Percentiles rank a stretch among this genome's conserved stretches.
Conservation (phyloP, 1,284 basidiomycete genomes). For the Cerrena zonata region DNA sequence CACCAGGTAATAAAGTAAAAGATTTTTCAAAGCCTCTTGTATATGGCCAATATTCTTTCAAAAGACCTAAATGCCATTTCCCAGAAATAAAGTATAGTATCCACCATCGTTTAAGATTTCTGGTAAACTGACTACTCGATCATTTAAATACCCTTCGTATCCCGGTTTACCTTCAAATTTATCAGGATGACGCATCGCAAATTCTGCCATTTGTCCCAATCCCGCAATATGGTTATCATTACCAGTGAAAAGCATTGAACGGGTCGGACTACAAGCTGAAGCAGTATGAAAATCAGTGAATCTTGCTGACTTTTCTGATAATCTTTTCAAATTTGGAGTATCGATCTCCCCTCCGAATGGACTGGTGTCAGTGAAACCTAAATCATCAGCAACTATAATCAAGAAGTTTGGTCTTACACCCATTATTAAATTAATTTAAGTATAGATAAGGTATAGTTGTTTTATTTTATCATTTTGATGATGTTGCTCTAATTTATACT, state of each 20-base stretch:
- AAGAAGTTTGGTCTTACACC: neutral
- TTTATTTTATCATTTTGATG: no score
- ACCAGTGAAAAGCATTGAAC: neutral
- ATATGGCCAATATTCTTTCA: neutral
- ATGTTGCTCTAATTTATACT: no score
- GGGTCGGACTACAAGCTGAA: neutral
- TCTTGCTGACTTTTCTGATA: neutral
- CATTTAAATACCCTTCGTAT: neutral
- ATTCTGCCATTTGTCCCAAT: neutral
- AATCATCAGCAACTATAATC: neutral
- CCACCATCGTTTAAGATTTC: neutral
- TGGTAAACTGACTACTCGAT: neutral
- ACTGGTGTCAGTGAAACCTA: neutral
- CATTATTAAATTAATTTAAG: no score
- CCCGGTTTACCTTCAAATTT: neutral
- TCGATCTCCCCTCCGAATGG: neutral
- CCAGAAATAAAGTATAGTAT: neutral
- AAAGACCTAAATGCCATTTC: neutral
- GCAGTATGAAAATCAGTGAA: neutral
- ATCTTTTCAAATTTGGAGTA: neutral
- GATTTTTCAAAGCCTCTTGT: neutral
- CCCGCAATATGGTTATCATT: neutral
- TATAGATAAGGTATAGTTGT: no score
- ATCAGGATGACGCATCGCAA: neutral
- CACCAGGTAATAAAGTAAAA: neutral